Evolutionary conservation across 257 asterid genomes (phyloP).

Genomic region (Ophiorrhiza pumila): DNA sequence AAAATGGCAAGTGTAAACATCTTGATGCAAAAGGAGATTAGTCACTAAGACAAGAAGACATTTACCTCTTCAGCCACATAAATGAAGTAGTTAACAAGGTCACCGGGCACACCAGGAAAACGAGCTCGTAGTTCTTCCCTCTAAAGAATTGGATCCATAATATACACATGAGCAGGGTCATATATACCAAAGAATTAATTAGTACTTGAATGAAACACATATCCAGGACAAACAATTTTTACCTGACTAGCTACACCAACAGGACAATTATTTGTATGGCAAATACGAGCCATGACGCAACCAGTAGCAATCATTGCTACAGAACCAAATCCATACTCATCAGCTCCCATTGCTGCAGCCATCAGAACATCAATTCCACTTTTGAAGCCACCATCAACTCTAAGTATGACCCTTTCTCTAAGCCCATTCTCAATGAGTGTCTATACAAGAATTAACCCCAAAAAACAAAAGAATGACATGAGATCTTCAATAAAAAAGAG

Average conservation of each 20-base stretch:
- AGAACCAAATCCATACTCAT: slow-evolving; percentile 97
- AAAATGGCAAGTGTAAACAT: not conserved
- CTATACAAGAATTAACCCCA: slow-evolving; percentile 33
- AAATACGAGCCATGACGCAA: slow-evolving; percentile 98
- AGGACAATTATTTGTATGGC: slow-evolving; percentile 99
- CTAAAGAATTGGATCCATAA: slow-evolving; percentile 31
- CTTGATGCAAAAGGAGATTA: not conserved
- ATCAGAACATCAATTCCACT: slow-evolving; percentile 93
- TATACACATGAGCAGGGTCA: slow-evolving; percentile 2
- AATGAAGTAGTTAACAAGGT: slow-evolving; percentile 87
- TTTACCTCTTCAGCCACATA: slow-evolving; percentile 97
- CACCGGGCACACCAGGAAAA: slow-evolving; percentile 98
- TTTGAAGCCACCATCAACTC: slow-evolving; percentile 99
- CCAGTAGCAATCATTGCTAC: slow-evolving; percentile 99
- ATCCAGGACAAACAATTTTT: slow-evolving; percentile 7
- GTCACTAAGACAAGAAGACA: not conserved
- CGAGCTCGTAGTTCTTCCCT: slow-evolving; percentile 99
- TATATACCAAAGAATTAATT: not conserved
- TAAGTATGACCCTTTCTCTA: slow-evolving; percentile 94
- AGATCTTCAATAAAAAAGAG: not conserved
- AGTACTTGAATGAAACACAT: not conserved
- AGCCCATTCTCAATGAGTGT: slow-evolving; percentile 88
- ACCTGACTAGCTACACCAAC: slow-evolving; percentile 99
- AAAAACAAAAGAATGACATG: slow-evolving; percentile 9
- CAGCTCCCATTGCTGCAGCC: slow-evolving; percentile 99